Conservation (phyloP, 352 stramenopile species). For the Phytopythium oedochilum region DNA sequence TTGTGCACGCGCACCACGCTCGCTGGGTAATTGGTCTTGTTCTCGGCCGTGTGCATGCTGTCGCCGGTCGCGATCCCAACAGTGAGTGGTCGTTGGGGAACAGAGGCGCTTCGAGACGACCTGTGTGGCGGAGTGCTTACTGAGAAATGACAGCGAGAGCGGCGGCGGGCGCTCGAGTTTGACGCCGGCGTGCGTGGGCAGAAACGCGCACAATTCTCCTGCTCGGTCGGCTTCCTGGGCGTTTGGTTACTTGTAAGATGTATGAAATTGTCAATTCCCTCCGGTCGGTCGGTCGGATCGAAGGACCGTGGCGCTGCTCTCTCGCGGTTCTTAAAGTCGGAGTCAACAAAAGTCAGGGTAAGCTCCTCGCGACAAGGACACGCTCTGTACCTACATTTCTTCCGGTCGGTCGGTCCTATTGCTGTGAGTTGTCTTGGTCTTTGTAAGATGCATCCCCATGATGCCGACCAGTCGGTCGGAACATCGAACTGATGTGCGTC, state of each 20-base stretch:
- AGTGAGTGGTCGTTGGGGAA: too few relatives aligned
- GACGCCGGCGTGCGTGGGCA: constrained; percentile 5
- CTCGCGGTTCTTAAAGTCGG: background rate
- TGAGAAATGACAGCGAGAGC: constrained; percentile 24
- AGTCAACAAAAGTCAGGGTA: background rate
- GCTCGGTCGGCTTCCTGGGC: background rate
- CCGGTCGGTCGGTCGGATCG: constrained; percentile 2
- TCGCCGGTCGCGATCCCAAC: too few relatives aligned
- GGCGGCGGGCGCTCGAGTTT: too few relatives aligned
- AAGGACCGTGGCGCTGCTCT: background rate
- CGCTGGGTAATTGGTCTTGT: background rate
- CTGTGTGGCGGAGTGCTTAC: constrained; percentile 11
- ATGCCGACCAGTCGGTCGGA: background rate
- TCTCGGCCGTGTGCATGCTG: background rate
- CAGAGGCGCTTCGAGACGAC: background rate
- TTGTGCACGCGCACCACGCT: constrained; percentile 14
- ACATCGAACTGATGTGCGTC: background rate
- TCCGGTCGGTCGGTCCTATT: constrained; percentile 11
- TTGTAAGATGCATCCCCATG: constrained; percentile 13
- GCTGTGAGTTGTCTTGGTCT: constrained; percentile 7
- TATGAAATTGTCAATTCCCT: constrained; percentile 18
- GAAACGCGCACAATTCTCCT: background rate
- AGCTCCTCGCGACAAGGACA: constrained; percentile 15
- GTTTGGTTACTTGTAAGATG: background rate
- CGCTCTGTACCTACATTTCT: background rate